These are phyloP conservation scores for Raphanus raphanistrum DNA, from an alignment of 345 rosid genomes.

Conservation along the genomic window DNA sequence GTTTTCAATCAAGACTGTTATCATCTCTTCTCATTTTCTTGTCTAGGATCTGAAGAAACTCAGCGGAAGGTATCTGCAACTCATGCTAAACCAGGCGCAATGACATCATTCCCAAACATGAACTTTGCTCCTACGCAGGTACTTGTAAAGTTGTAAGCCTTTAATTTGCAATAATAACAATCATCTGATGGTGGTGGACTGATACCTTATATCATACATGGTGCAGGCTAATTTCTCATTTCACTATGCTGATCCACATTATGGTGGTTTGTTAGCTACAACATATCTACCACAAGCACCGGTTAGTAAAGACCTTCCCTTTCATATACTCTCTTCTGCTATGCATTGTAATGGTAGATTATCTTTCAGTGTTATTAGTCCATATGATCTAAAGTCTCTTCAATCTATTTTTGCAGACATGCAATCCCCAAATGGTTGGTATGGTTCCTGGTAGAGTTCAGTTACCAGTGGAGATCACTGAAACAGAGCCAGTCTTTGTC, in stretches of 20 bases:
- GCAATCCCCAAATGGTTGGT: constrained; percentile 55
- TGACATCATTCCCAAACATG: constrained; percentile 50
- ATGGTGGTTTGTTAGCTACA: constrained; percentile 47
- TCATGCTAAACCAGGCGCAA: constrained; percentile 40
- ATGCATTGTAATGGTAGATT: background rate
- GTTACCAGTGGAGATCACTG: constrained; percentile 53
- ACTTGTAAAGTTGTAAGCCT: constrained; percentile 19
- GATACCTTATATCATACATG: constrained; percentile 9
- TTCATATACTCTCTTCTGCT: background rate
- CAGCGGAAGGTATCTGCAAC: constrained; percentile 43
- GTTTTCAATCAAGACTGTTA: background rate
- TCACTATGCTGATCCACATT: constrained; percentile 60
- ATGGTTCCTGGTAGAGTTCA: constrained; percentile 61
- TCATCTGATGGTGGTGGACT: constrained; percentile 10
- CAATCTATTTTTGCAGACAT: constrained; percentile 44
- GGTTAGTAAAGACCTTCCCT: constrained; percentile 38
- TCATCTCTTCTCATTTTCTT: constrained; percentile 1
- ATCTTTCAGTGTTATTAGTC: no score
- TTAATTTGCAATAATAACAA: constrained; percentile 19
- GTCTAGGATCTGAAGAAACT: constrained; percentile 51
- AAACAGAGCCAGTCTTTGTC: constrained; percentile 66
- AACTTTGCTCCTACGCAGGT: constrained; percentile 51
- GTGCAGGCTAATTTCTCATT: constrained; percentile 49
- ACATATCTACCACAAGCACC: constrained; percentile 49
- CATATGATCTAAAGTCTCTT: background rate